Evolutionary conservation across 805 yeast species (phyloP), one percentile per base, ranked within the genome.

Genomic region (Kazachstania bromeliacearum): DNA sequence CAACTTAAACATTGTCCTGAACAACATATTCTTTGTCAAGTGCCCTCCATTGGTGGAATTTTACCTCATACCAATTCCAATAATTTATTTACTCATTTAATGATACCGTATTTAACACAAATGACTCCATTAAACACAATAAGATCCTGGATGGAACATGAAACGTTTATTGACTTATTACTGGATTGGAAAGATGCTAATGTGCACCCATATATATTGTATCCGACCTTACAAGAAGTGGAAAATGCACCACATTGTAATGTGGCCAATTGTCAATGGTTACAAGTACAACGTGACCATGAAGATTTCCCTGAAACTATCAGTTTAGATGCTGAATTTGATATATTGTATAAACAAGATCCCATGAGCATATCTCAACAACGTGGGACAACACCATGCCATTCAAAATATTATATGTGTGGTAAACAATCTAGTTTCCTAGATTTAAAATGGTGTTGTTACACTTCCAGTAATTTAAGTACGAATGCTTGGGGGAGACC

Each of bases 401-500:
- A 85, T 57, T 76, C 79, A 10, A 85, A 85, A 55, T 71, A 82
- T 22, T 75, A 80, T 46, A 50, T 73, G 39, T 68, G 73, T 43
- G 68, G 78, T 9, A n/a, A n/a, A n/a, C 46, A 29, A n/a, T 12
- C 24, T 6, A 22, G 15, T 4, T 47, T 51, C 23, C 26, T 34
- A 4, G 28, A 39, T 2, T 51, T 81, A 4, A 68, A 73, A 34
- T 85, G 94, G 94, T 68, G 77, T 14, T 53, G 81, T 5, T 64
- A 81, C 51, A 81, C 92, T 0, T 78, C 87, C 32, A 81, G 84
- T 22, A 85, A 85, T 50, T 49, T 83, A 28, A 78, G 88, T 22
- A 73, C 73, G 36, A 80, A 75, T 41, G 95, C 94, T 1, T 85
- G 95, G 95, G 95, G 95, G 0, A 59, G 51, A 5, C 21, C 43